Evolutionary conservation across 352 stramenopile genomes (phyloP).

Genomic region (Phytopythium ostracodes): DNA sequence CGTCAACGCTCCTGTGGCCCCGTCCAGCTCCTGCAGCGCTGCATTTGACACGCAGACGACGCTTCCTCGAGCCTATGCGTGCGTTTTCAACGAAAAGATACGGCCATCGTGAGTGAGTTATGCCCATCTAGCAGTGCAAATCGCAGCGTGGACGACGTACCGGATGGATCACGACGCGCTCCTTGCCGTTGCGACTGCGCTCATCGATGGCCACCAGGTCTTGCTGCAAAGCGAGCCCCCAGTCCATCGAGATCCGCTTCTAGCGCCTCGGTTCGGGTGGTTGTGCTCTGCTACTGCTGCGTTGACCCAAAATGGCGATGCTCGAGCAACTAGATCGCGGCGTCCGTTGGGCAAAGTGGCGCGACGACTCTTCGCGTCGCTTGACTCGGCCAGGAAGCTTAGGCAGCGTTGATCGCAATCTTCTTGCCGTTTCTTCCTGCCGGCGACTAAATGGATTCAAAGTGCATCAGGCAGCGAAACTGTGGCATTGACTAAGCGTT

Average conservation of each 20-base stretch:
- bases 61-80: slow-evolving; percentile 38
- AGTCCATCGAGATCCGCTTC: background rate
- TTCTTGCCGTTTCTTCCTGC: background rate
- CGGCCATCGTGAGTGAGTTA: background rate
- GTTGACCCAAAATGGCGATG: background rate
- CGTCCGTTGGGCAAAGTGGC: background rate
- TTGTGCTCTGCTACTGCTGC: background rate
- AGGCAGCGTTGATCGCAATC: background rate
- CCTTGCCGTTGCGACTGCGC: slow-evolving; percentile 11
- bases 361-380: background rate
- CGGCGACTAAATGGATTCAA: background rate
- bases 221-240: background rate
- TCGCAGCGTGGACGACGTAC: slow-evolving; percentile 3
- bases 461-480: background rate
- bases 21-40: slow-evolving; percentile 62
- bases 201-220: slow-evolving; percentile 5
- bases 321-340: background rate
- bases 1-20: slow-evolving; percentile 41
- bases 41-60: slow-evolving; percentile 52
- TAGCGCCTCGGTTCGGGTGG: background rate
- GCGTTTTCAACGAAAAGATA: too few species aligned
- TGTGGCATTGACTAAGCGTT: background rate
- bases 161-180: slow-evolving; percentile 26
- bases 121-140: background rate
- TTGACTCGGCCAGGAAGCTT: background rate